Conservation (phyloP, 192 early-diverging fungal species). For the Lunasporangiospora selenospora region DNA sequence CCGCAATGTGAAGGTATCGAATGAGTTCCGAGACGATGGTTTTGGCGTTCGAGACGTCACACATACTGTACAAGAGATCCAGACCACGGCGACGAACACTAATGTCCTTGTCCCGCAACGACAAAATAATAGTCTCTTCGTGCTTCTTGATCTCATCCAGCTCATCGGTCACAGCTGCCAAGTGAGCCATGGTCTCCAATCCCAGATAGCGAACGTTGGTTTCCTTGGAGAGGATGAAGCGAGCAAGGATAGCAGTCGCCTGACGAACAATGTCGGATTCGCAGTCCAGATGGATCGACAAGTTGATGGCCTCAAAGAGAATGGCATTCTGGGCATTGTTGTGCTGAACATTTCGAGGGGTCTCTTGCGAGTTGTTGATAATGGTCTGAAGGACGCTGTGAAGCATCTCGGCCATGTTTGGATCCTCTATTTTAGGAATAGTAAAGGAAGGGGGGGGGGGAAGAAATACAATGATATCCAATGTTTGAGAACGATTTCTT, state of each 20-base stretch:
- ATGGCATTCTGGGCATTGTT: conserved; percentile 98
- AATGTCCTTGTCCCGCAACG: conserved; percentile 96
- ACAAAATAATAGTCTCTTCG: conserved; percentile 89
- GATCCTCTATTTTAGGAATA: conserved; percentile 50
- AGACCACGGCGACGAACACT: conserved; percentile 94
- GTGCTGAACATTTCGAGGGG: conserved; percentile 95
- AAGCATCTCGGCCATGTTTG: conserved; percentile 63
- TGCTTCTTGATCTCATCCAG: conserved; percentile 83
- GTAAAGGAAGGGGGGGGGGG: conserved; percentile 1
- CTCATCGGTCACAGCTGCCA: conserved; percentile 84
- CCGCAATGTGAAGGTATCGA: conserved; percentile 87
- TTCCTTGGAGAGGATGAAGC: conserved; percentile 94
- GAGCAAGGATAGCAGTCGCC: conserved; percentile 81
- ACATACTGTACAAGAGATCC: conserved; percentile 98
- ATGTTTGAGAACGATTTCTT: too few relatives aligned
- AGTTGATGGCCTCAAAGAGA: conserved; percentile 96
- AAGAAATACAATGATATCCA: too few relatives aligned
- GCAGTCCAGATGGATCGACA: conserved; percentile 92
- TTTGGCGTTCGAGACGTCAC: conserved; percentile 86
- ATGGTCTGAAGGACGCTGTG: conserved; percentile 84
- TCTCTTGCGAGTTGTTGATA: conserved; percentile 84
- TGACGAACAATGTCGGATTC: conserved; percentile 88
- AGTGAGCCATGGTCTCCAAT: conserved; percentile 97
- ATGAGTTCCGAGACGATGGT: conserved; percentile 92
- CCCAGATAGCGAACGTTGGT: conserved; percentile 98